These are phyloP conservation scores for Tylopilus sp. DNA, from an alignment of 1,284 basidiomycete genomes.

Conservation along the genomic window DNA sequence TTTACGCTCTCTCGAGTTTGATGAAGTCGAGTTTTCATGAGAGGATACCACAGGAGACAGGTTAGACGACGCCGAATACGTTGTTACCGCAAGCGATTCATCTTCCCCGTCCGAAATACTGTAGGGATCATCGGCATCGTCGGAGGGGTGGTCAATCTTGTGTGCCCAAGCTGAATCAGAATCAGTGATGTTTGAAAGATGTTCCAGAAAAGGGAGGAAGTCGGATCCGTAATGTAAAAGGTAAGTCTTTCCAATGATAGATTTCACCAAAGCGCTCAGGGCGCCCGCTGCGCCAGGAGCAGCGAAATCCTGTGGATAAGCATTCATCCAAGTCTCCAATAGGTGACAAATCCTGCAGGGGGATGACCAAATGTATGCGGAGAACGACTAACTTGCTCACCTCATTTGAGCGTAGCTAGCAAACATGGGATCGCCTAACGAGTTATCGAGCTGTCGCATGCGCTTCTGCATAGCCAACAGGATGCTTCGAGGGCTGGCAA, in stretches of 20 bases:
- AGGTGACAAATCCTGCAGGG: slow-evolving; percentile 64
- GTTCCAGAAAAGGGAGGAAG: slow-evolving; percentile 71
- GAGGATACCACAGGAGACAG: slow-evolving; percentile 19
- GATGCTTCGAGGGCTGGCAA: slow-evolving; percentile 68
- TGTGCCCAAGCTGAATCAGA: slow-evolving; percentile 67
- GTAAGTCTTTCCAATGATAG: slow-evolving; percentile 71
- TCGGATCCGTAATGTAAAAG: slow-evolving; percentile 78
- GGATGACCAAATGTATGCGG: slow-evolving; percentile 6
- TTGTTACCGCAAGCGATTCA: slow-evolving; percentile 21
- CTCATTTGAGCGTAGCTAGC: slow-evolving; percentile 81
- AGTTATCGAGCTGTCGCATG: slow-evolving; percentile 68
- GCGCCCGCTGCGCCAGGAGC: slow-evolving; percentile 69
- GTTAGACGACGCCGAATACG: slow-evolving; percentile 25
- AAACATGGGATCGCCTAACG: slow-evolving; percentile 75
- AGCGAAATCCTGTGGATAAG: slow-evolving; percentile 73
- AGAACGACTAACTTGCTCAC: slow-evolving; percentile 35
- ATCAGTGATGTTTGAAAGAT: slow-evolving; percentile 57
- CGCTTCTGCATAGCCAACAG: slow-evolving; percentile 82
- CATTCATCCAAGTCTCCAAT: slow-evolving; percentile 67
- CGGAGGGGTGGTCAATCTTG: slow-evolving; percentile 53
- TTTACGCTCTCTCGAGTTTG: slow-evolving; percentile 52
- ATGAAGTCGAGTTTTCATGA: slow-evolving; percentile 22
- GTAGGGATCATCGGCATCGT: slow-evolving; percentile 61
- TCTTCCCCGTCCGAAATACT: slow-evolving; percentile 51
- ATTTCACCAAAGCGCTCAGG: slow-evolving; percentile 68